phyloP scores from a whole-genome alignment of 495 filamentous ascomycete genomes.

The Hyaloscypha bicolor region DNA sequence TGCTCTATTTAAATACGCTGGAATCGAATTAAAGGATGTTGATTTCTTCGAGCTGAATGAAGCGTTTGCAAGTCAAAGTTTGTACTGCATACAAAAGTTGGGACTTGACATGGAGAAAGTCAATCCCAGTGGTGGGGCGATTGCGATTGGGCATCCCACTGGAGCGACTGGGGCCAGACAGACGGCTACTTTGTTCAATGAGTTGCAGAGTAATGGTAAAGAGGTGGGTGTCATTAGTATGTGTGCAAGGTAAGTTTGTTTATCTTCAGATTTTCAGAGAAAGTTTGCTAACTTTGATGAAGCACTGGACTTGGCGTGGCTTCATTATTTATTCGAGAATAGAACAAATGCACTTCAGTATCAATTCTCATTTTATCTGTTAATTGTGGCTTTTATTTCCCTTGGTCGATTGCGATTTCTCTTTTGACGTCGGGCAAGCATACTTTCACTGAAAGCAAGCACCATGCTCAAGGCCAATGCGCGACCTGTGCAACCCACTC shows the following conservation, averaged over 20 bases:
- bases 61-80: slow-evolving; percentile 71
- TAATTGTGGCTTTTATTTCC: no score
- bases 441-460: no score
- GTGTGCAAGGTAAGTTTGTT: slow-evolving; percentile 25
- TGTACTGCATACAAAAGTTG: slow-evolving; percentile 65
- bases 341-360: not conserved
- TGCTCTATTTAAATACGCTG: slow-evolving; percentile 60
- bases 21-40: slow-evolving; percentile 58
- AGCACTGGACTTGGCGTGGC: slow-evolving; percentile 28
- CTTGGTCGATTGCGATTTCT: no score
- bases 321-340: slow-evolving; percentile 26
- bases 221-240: slow-evolving; percentile 36
- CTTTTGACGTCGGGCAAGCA: no score
- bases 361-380: not conserved
- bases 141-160: slow-evolving; percentile 73
- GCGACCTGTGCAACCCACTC: not conserved
- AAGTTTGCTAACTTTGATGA: slow-evolving; percentile 2
- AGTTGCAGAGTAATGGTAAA: slow-evolving; percentile 52
- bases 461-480: not conserved
- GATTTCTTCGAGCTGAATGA: slow-evolving; percentile 77
- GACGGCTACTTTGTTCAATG: slow-evolving; percentile 66
- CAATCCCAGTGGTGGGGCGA: slow-evolving; percentile 75
- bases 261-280: not conserved
- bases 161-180: slow-evolving; percentile 71
- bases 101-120: slow-evolving; percentile 50